A percentile compares a stretch with the other conserved stretches of the same genome.
phyloP scores from a whole-genome alignment of 257 asterid species.

The Salvia hispanica region DNA sequence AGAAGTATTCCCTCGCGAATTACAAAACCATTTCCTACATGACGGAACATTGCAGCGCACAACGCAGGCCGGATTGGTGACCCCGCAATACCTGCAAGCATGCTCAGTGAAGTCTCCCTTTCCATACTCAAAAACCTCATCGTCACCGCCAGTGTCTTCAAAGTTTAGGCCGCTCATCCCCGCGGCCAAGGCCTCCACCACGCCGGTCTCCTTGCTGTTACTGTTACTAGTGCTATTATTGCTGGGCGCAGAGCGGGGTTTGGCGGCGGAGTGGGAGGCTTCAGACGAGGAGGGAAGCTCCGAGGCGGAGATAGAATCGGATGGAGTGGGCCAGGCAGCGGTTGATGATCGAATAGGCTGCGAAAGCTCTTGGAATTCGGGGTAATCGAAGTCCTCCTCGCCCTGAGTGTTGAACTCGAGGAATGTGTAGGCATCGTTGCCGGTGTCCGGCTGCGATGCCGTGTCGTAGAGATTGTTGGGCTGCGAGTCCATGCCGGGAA shows the following conservation, averaged over 20 bases:
- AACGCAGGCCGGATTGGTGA: constrained; percentile 93
- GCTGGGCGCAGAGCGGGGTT: constrained; percentile 44
- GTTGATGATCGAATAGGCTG: constrained; percentile 83
- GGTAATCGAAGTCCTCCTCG: constrained; percentile 87
- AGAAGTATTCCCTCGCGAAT: constrained; percentile 97
- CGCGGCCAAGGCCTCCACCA: constrained; percentile 83
- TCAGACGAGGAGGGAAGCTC: constrained; percentile 67
- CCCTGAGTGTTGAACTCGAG: constrained; percentile 92
- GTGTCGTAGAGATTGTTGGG: constrained; percentile 79
- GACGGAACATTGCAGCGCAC: constrained; percentile 95
- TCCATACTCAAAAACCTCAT: constrained; percentile 80
- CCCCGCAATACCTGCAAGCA: constrained; percentile 93
- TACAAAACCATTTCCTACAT: constrained; percentile 97
- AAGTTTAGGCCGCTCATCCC: constrained; percentile 96
- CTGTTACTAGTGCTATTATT: constrained; percentile 33
- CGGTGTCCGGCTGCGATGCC: constrained; percentile 96
- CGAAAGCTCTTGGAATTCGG: constrained; percentile 84
- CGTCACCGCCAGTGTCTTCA: constrained; percentile 91
- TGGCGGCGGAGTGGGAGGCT: constrained; percentile 47
- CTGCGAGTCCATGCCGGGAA: constrained; percentile 67
- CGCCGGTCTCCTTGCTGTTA: constrained; percentile 62
- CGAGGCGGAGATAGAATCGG: constrained; percentile 59
- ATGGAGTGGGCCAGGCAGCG: constrained; percentile 78
- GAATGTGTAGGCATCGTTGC: constrained; percentile 87
- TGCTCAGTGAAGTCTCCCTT: constrained; percentile 89